A percentile compares a stretch with the other conserved stretches of the same genome.
Conservation (phyloP, 345 rosid genomes). For the Raphanus sativus region DNA sequence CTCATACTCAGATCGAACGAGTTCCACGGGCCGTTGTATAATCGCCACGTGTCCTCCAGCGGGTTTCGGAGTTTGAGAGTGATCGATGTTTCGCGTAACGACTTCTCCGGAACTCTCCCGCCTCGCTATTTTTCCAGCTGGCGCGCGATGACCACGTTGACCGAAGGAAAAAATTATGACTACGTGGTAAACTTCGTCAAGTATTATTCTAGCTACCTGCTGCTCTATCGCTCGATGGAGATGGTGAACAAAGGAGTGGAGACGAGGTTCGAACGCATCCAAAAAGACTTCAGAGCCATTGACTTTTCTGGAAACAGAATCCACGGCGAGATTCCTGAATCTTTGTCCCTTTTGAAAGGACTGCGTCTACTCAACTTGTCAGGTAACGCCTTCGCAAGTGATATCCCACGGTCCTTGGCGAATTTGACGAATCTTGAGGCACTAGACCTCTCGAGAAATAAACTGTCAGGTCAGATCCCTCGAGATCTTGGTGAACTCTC, state of each 20-base stretch:
- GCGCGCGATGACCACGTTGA: background rate
- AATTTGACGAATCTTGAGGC: background rate
- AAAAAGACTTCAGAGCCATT: background rate
- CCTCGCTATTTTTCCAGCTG: background rate
- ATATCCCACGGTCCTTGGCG: background rate
- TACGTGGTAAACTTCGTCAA: background rate
- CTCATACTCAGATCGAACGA: background rate
- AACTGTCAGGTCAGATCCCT: background rate
- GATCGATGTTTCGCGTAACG: background rate
- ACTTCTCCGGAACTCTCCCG: background rate
- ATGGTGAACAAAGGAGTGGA: background rate
- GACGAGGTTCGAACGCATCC: background rate
- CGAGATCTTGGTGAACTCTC: background rate
- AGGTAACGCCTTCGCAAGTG: background rate
- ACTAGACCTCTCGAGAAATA: background rate
- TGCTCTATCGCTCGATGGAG: background rate
- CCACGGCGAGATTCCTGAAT: background rate
- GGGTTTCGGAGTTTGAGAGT: background rate
- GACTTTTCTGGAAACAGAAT: background rate
- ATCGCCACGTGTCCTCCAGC: background rate
- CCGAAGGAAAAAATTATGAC: background rate
- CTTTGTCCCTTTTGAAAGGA: background rate
- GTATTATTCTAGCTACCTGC: background rate
- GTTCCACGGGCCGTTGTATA: background rate
- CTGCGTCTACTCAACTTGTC: background rate